Base-by-base conservation (phyloP, 225 moss, liverwort and hornwort species). In the Straminergon stramineum region DNA sequence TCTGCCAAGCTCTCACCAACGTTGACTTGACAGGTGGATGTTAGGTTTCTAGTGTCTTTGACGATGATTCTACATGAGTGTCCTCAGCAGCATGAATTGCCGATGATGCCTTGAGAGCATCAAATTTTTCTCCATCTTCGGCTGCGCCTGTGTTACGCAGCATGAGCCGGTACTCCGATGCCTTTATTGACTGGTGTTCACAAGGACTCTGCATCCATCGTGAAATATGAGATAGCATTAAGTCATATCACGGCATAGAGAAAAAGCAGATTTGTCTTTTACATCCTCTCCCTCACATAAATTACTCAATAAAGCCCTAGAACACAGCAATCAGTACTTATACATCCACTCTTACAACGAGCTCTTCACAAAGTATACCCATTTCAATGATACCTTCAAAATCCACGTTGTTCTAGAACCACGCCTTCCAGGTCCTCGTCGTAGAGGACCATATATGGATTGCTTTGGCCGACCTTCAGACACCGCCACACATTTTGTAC, bases 361-460 rank as follows among this genome's bases (percentile, higher is more conserved):
- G 53, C 13, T 70, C 83, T 87, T 73, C 83, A 52, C 55, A 82
- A 78, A 56, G 41, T 80, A 21, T 71, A 73, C 68, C 79, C 62
- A 78, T 71, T 57, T 81, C 48, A 79, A 85, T 62, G 81, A 58
- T 91, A 95, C 95, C 95, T 92, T 93, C 90, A 93, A 85, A 87
- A 91, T 90, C 92, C 95, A 92, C 87, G 97, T 90, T 82, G 93
- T 96, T 88, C 94, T 86, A 92, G 90, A 90, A 92, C 95, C 91
- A 89, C 95, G 90, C 92, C 95, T 90, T 93, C 90, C 95, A 88
- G 92, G 94, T 92, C 96, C 98, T 82, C 91, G 95, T 63, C 91
- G 94, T 86, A 97, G 89, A 63, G 93, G 96, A 77, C 98, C 98
- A 94, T 99, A 97, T 87, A 92, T 94, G n/a, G 96, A 89, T 82